Evolutionary conservation across 2,329 filamentous ascomycete species (phyloP), one percentile per base, ranked within the genome.

Genomic region (Epichloe festucae): DNA sequence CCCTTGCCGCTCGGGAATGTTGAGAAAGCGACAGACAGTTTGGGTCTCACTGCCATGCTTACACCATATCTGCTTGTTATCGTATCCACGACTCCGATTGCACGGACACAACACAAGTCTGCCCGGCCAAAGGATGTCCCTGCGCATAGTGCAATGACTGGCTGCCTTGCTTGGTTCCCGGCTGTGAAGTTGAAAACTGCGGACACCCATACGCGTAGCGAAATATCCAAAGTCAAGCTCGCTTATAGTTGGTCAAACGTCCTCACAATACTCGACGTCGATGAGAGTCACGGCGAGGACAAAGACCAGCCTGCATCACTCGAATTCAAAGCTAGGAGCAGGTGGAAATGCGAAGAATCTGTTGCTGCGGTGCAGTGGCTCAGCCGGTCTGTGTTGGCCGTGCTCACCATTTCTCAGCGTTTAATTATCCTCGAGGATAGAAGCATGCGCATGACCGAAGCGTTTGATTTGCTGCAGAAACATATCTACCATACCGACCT

Each of bases 221-320:
- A 82, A 7, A 75, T 84, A 10, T 90, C 87, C 17, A 85, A 83
- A 62, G 86, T 85, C 39, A 97, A 98, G 66, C 77, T 98, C 17
- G 91, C 88, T 0, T 98, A 98, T 70, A 96, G 90, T 67, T 98
- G 93, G 93, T 97, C 93, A 2, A 97, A 97, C 61, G 82, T 97
- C n/a, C 71, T 98, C 57, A 97, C 90, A 0, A 84, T 98, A 5
- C 71, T 98, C 23, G 93, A 98, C 56, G 81, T 97, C 11, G 83
- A 91, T 49, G 85, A 93, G 58, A 73, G 83, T 12, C 76, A 77
- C 19, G 69, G 77, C 0, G 77, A 81, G 14, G 82, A 89, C 57
- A 82, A 81, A 55, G 85, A 91, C 57, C 89, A 88, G 60, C 87
- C 87, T 3, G 79, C 88, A 1, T 82, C 76, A 46, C 78, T 97